Conservation (phyloP, 164 flowering plant species). For the Vitis amurensis region DNA sequence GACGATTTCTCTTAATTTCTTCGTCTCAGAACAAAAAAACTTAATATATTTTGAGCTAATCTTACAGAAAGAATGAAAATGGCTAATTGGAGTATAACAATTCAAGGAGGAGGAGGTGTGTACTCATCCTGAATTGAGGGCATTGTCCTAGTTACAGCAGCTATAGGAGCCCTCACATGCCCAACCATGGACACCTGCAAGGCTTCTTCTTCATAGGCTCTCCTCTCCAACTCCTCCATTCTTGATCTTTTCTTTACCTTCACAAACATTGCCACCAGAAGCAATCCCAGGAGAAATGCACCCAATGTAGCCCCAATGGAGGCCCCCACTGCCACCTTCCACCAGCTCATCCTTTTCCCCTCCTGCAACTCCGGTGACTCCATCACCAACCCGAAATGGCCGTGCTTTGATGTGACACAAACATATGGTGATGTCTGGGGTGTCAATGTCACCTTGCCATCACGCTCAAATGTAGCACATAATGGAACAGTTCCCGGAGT, state of each 20-base stretch:
- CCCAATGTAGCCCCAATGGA: constrained; percentile 66
- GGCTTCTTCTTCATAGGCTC: constrained; percentile 95
- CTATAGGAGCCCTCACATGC: constrained; percentile 73
- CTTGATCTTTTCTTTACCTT: constrained; percentile 68
- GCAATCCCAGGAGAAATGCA: constrained; percentile 55
- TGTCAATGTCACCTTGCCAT: constrained; percentile 55
- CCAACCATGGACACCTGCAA: constrained; percentile 92
- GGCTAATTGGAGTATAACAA: constrained; percentile 4
- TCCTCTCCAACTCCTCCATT: constrained; percentile 75
- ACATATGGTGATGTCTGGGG: constrained; percentile 32
- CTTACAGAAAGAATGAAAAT: constrained; percentile 22
- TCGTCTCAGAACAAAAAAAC: background rate
- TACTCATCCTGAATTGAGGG: constrained; percentile 63
- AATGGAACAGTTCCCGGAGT: constrained; percentile 24
- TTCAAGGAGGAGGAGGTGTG: constrained; percentile 32
- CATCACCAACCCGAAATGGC: constrained; percentile 73
- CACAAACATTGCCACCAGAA: constrained; percentile 69
- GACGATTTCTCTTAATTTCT: background rate
- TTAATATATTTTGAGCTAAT: constrained; percentile 10
- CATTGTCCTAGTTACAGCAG: constrained; percentile 53
- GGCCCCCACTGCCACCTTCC: constrained; percentile 71
- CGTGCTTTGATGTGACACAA: constrained; percentile 52
- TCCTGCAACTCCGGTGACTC: constrained; percentile 26
- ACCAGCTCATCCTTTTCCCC: constrained; percentile 39
- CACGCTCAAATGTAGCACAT: constrained; percentile 66